Conservation (phyloP, 2,329 filamentous ascomycete genomes). For the Pseudocercospora vitis region DNA sequence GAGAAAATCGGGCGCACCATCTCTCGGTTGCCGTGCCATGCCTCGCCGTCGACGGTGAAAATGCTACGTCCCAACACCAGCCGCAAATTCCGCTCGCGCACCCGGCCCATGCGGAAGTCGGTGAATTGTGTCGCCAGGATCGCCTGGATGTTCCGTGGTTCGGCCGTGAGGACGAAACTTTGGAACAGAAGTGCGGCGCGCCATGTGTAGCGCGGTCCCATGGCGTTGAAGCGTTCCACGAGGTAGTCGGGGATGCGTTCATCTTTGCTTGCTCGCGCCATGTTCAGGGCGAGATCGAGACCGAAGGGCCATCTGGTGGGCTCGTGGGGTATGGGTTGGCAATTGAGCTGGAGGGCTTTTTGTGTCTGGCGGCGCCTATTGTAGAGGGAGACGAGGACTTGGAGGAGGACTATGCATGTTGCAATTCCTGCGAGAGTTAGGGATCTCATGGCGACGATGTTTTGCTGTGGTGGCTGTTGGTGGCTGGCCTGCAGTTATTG, state of each 20-base stretch:
- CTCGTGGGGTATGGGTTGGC: conserved; percentile 6
- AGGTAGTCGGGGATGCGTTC: conserved; percentile 12
- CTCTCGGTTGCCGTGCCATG: conserved; percentile 38
- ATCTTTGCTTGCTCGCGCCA: conserved; percentile 5
- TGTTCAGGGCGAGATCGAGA: conserved; percentile 10
- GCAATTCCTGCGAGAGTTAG: background rate
- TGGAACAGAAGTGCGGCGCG: conserved; percentile 2
- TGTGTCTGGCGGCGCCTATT: background rate
- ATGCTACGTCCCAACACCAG: conserved; percentile 9
- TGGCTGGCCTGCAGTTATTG: background rate
- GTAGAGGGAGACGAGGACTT: background rate
- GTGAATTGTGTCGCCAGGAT: conserved; percentile 16
- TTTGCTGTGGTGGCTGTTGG: background rate
- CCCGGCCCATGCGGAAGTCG: conserved; percentile 9
- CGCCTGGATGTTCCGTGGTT: conserved; percentile 15
- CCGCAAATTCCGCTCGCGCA: conserved; percentile 11
- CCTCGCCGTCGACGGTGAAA: conserved; percentile 35
- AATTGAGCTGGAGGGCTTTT: background rate
- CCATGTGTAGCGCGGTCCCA: conserved; percentile 12
- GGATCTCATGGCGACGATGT: background rate
- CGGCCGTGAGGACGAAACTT: conserved; percentile 12
- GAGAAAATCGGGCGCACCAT: conserved; percentile 41
- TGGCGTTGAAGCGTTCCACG: conserved; percentile 10
- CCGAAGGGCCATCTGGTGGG: conserved; percentile 11
- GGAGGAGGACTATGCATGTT: background rate